Evolutionary conservation across 2,329 filamentous ascomycete genomes (phyloP).

Genomic region (Xylariaceae sp.): DNA sequence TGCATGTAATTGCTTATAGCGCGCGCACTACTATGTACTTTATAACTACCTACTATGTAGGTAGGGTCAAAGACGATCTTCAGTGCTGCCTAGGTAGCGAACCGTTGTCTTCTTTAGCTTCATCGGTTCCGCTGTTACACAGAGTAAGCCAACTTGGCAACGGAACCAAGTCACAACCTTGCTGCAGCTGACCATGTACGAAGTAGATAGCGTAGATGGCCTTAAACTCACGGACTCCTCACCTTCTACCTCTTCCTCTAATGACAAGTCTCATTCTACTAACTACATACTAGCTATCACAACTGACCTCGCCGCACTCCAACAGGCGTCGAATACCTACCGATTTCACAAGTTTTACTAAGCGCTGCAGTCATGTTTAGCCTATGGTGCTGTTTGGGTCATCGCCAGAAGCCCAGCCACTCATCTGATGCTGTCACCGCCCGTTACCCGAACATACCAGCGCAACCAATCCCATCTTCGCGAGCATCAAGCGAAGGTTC

Average conservation of each 20-base stretch:
- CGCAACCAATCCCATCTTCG: not conserved
- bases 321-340: not conserved
- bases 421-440: not conserved
- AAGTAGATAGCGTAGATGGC: not conserved
- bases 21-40: too few relatives aligned
- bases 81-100: too few relatives aligned
- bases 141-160: too few relatives aligned
- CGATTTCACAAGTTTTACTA: not conserved
- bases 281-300: not conserved
- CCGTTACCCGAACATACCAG: not conserved
- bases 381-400: constrained; percentile 12
- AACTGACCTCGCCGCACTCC: not conserved
- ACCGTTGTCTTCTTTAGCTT: too few relatives aligned
- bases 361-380: constrained; percentile 4
- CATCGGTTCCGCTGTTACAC: too few relatives aligned
- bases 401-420: constrained; percentile 5
- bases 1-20: too few relatives aligned
- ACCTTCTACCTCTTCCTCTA: not conserved
- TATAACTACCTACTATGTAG: too few relatives aligned
- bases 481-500: constrained; percentile 3
- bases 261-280: constrained; percentile 2
- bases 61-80: too few relatives aligned
- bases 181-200: not conserved
- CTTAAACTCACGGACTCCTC: not conserved
- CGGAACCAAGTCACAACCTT: not conserved